Base-by-base conservation (phyloP, 2,329 filamentous ascomycete species). In the Pseudogymnoascus sp. region DNA sequence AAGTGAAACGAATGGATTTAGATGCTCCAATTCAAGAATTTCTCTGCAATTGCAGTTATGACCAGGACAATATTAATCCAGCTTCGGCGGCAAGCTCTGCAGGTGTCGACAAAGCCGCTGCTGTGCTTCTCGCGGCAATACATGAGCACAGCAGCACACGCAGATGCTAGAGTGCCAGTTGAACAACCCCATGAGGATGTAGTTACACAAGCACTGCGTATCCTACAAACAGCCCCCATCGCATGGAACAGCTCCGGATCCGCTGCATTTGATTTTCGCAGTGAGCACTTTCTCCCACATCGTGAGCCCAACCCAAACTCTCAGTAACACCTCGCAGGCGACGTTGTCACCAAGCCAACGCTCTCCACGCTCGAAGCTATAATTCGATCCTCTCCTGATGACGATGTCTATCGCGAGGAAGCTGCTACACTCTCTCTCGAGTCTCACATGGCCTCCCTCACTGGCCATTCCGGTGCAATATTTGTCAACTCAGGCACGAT, bases 401-500 rank as follows among this genome's bases (percentile, higher is more conserved):
- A 97, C 75, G 92, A 96, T 74, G 91, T 96, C 68, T 90, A 89
- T 73, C 78, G 80, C 66, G 91, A 95, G 75, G 92, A 96, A 70
- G 79, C 84, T 0, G 91, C 88, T 0, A 97, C 93, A 1, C 85
- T 82, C 60, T 80, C 83, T 23, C 84, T 97, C 42, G 90, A 97
- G 74, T 76, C 81, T 53, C 87, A 89, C 73, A 81, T 95, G 50
- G 90, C 91, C 16, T 73, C 81, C 33, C 81, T 95, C 3, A 84
- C 90, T 0, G 85, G 85, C 68, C 92, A 95, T 69, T 87, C 92
- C 70, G 85, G 85, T 6, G 89, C 84, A 0, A 79, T 97, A 4
- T 86, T 96, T 62, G 90, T 96, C 63, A 80, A 95, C 64, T 94
- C 90, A 0, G 93, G 93, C 3, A 96, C 92, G 4, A 96, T 96